Conservation (phyloP, 2,329 filamentous ascomycete genomes). For the Fusarium sp. region DNA sequence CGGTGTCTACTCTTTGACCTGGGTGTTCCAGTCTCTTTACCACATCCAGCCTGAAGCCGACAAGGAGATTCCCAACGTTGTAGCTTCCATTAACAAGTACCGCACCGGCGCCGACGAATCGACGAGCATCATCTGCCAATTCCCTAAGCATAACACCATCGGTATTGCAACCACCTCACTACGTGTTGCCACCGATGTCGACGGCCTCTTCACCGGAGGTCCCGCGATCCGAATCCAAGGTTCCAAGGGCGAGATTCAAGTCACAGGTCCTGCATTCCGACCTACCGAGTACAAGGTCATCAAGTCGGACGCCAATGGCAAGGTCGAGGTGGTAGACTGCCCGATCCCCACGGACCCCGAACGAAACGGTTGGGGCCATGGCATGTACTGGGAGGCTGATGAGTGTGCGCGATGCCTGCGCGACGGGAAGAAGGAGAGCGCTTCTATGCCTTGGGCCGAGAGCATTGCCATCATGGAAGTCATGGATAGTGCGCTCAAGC, state of each 20-base stretch:
- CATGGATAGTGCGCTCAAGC: slow-evolving; percentile 70
- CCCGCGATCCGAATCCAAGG: slow-evolving; percentile 86
- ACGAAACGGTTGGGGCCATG: slow-evolving; percentile 73
- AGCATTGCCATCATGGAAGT: slow-evolving; percentile 88
- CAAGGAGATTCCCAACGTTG: slow-evolving; percentile 78
- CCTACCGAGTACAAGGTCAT: slow-evolving; percentile 78
- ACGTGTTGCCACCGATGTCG: slow-evolving; percentile 73
- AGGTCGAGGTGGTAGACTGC: slow-evolving; percentile 67
- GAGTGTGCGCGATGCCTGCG: slow-evolving; percentile 82
- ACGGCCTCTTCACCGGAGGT: slow-evolving; percentile 70
- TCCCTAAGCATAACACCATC: slow-evolving; percentile 78
- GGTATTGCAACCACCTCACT: slow-evolving; percentile 80
- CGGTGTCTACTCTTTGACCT: slow-evolving; percentile 90
- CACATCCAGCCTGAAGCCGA: slow-evolving; percentile 79
- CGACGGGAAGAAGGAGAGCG: slow-evolving; percentile 84
- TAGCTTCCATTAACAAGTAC: slow-evolving; percentile 80
- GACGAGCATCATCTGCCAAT: slow-evolving; percentile 83
- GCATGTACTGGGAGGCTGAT: slow-evolving; percentile 93
- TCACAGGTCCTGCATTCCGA: slow-evolving; percentile 79
- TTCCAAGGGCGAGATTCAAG: slow-evolving; percentile 85
- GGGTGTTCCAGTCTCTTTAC: slow-evolving; percentile 92
- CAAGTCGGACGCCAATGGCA: slow-evolving; percentile 63
- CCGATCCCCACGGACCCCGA: slow-evolving; percentile 67
- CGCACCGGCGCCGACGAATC: slow-evolving; percentile 82
- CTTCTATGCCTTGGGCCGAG: slow-evolving; percentile 79